phyloP scores from a whole-genome alignment of 2,329 filamentous ascomycete species.

The Diaporthe nobilis region DNA sequence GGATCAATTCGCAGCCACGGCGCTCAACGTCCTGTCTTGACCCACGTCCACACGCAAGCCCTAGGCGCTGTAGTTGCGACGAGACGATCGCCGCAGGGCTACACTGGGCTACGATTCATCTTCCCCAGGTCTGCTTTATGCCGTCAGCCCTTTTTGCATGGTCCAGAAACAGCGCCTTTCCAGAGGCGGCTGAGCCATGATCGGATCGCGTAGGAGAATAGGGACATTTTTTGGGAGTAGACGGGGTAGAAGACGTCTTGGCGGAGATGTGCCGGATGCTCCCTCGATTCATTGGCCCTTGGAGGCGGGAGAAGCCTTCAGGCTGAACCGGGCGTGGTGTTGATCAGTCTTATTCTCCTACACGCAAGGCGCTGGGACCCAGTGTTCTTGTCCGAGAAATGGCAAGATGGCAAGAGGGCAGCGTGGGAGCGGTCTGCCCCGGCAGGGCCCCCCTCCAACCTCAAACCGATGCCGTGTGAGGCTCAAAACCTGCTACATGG shows the following conservation, averaged over 20 bases:
- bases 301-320: constrained; percentile 20
- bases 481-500: constrained; percentile 34
- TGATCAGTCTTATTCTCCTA: constrained; percentile 29
- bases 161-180: constrained; percentile 15
- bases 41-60: constrained; percentile 8
- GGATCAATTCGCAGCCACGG: constrained; percentile 15
- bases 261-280: background rate
- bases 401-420: background rate
- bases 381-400: constrained; percentile 22
- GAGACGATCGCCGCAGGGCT: constrained; percentile 20
- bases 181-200: constrained; percentile 2
- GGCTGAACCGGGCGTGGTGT: constrained; percentile 1
- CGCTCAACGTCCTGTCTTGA: constrained; percentile 26
- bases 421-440: constrained; percentile 1
- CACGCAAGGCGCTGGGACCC: constrained; percentile 24
- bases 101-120: constrained; percentile 21
- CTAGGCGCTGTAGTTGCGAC: constrained; percentile 22
- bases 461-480: constrained; percentile 40
- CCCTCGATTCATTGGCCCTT: constrained; percentile 7
- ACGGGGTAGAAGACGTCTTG: constrained; percentile 10
- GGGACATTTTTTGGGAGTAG: background rate
- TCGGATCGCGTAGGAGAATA: constrained; percentile 21
- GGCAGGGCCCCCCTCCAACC: constrained; percentile 3
- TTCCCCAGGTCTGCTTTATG: constrained; percentile 22
- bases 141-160: constrained; percentile 10